These are phyloP conservation scores for Podospora pseudopauciseta DNA, from an alignment of 495 filamentous ascomycete genomes.

Conservation along the genomic window DNA sequence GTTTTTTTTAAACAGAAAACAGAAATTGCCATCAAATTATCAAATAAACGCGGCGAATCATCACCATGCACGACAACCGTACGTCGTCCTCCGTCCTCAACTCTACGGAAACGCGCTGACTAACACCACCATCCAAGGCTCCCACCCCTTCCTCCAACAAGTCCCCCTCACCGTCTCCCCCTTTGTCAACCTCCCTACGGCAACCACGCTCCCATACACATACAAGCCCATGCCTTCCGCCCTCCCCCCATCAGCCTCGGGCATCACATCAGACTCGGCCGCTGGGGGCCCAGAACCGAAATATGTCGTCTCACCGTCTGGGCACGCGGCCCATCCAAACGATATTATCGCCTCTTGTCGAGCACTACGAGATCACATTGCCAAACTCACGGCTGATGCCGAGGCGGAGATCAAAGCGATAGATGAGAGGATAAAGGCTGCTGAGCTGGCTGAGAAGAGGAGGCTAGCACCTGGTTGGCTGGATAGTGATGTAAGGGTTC, in stretches of 20 bases:
- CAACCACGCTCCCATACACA: conserved; percentile 90
- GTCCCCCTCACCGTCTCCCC: conserved; percentile 90
- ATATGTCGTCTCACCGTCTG: conserved; percentile 71
- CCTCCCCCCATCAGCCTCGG: conserved; percentile 72
- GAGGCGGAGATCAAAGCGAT: conserved; percentile 62
- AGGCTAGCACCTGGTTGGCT: conserved; percentile 91
- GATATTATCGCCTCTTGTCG: conserved; percentile 77
- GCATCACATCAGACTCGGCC: conserved; percentile 36
- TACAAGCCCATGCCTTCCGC: conserved; percentile 86
- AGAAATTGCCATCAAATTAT: neutral
- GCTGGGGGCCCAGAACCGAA: conserved; percentile 39
- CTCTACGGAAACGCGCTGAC: neutral
- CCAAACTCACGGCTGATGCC: conserved; percentile 59
- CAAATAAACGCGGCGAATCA: neutral
- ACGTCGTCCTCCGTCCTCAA: conserved; percentile 24
- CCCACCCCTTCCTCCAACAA: conserved; percentile 86
- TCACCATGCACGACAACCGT: conserved; percentile 48
- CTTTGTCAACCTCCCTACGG: conserved; percentile 84
- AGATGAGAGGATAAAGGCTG: conserved; percentile 64
- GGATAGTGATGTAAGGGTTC: conserved; percentile 78
- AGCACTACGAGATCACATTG: conserved; percentile 70
- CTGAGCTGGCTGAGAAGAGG: conserved; percentile 88
- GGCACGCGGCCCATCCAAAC: conserved; percentile 74
- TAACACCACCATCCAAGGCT: conserved; percentile 46
- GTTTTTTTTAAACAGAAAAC: neutral